Evolutionary conservation across 805 yeast species (phyloP).

Genomic region (Suhomyces faveliae): DNA sequence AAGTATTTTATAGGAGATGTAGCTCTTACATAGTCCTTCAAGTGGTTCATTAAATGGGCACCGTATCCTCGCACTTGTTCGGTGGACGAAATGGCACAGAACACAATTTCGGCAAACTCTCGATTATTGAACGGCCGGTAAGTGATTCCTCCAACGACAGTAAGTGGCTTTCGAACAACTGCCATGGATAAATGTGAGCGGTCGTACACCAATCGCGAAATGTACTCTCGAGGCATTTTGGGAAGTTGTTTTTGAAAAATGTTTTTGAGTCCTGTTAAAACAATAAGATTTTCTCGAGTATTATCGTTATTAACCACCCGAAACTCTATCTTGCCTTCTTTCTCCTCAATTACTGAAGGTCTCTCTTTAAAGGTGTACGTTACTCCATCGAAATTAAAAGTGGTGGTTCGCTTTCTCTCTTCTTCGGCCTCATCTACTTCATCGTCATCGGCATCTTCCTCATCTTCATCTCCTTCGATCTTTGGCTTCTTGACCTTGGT

Average conservation of each 20-base stretch:
- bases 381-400: conserved; percentile 72
- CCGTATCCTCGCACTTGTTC: conserved; percentile 99
- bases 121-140: conserved; percentile 89
- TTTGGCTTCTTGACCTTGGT: conserved; percentile 20
- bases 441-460: conserved; percentile 35
- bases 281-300: conserved; percentile 80
- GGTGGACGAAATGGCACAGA: conserved; percentile 95
- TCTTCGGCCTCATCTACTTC: conserved; percentile 46
- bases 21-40: conserved; percentile 90
- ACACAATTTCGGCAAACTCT: conserved; percentile 95
- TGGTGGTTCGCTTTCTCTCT: conserved; percentile 41
- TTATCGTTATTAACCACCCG: conserved; percentile 96
- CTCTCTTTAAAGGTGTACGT: conserved; percentile 84
- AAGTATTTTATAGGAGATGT: conserved; percentile 85
- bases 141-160: conserved; percentile 97
- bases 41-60: conserved; percentile 96
- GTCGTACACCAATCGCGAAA: conserved; percentile 91
- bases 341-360: conserved; percentile 91
- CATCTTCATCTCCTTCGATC: conserved; percentile 26
- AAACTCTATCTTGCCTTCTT: conserved; percentile 89
- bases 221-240: conserved; percentile 97
- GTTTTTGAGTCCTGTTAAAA: conserved; percentile 90
- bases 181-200: conserved; percentile 95
- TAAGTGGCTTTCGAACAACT: conserved; percentile 86
- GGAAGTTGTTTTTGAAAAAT: conserved; percentile 97